Percentiles rank a stretch among this genome's conserved stretches.
phyloP scores from a whole-genome alignment of 805 yeast genomes.

The Grigorovia jiainica region DNA sequence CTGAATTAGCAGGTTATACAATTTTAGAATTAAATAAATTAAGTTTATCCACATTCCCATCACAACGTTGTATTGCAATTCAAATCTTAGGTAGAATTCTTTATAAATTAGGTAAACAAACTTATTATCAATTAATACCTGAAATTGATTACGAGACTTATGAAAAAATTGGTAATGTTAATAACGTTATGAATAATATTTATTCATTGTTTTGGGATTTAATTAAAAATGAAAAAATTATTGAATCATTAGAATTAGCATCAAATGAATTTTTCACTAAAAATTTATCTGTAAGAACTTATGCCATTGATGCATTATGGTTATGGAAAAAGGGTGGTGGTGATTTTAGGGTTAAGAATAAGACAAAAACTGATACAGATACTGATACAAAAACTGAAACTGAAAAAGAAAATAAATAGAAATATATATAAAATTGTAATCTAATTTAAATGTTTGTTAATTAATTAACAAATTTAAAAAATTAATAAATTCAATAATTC shows the following conservation, averaged over 20 bases:
- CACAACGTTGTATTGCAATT: slow-evolving; percentile 81
- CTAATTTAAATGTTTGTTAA: neutral
- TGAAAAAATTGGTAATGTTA: slow-evolving; percentile 32
- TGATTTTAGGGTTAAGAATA: slow-evolving; percentile 17
- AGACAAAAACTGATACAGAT: no score
- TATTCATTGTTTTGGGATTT: slow-evolving; percentile 58
- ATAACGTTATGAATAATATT: slow-evolving; percentile 28
- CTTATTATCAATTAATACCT: slow-evolving; percentile 46
- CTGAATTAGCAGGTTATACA: slow-evolving; percentile 89
- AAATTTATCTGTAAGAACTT: slow-evolving; percentile 66
- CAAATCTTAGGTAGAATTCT: slow-evolving; percentile 81
- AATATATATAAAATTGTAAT: neutral
- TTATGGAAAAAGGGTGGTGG: slow-evolving; percentile 57
- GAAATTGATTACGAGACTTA: slow-evolving; percentile 33
- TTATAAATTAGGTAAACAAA: slow-evolving; percentile 61
- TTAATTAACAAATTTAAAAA: neutral
- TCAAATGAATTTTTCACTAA: slow-evolving; percentile 54
- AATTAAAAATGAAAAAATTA: slow-evolving; percentile 48
- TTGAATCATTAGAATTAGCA: slow-evolving; percentile 58
- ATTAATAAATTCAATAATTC: neutral
- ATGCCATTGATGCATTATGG: slow-evolving; percentile 89
- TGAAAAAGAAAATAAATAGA: slow-evolving; percentile 6
- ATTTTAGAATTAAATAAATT: slow-evolving; percentile 71
- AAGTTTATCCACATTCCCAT: slow-evolving; percentile 66
- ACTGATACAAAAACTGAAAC: slow-evolving; percentile 5